phyloP scores from a whole-genome alignment of 306 rosid genomes.

The Alnus glutinosa region DNA sequence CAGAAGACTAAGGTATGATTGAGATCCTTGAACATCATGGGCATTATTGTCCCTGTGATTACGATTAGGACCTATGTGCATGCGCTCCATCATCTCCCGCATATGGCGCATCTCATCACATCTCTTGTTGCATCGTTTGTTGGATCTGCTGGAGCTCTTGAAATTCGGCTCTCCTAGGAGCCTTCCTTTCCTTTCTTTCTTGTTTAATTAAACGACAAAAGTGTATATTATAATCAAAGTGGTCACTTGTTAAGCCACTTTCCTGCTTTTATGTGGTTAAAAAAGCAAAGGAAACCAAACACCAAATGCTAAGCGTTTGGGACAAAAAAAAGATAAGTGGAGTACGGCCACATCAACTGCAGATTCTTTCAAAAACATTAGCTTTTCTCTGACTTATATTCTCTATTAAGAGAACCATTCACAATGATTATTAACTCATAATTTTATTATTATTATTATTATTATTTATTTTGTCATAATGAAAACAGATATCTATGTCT shows the following conservation, averaged over 20 bases:
- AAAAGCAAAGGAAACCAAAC: not conserved
- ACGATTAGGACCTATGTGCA: too few relatives aligned
- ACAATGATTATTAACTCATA: not conserved
- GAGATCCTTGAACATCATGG: too few relatives aligned
- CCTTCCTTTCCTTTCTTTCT: too few relatives aligned
- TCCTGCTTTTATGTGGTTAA: not conserved
- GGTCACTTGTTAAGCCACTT: not conserved
- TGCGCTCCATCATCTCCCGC: too few relatives aligned
- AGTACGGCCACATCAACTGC: not conserved
- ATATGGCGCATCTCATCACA: too few relatives aligned
- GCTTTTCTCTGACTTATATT: not conserved
- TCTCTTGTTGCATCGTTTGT: too few relatives aligned
- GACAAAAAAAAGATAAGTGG: not conserved
- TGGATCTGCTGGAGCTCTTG: too few relatives aligned
- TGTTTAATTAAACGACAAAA: not conserved
- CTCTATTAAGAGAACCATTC: not conserved
- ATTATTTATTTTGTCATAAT: not conserved
- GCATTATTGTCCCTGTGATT: too few relatives aligned
- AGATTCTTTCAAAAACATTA: not conserved
- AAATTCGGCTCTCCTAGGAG: too few relatives aligned
- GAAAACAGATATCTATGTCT: not conserved
- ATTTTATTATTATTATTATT: too few relatives aligned
- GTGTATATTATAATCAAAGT: not conserved
- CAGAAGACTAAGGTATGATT: too few relatives aligned
- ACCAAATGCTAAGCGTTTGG: not conserved